Base-by-base conservation (phyloP, 768 basidiomycete genomes). In the Leccinum rimulosum region DNA sequence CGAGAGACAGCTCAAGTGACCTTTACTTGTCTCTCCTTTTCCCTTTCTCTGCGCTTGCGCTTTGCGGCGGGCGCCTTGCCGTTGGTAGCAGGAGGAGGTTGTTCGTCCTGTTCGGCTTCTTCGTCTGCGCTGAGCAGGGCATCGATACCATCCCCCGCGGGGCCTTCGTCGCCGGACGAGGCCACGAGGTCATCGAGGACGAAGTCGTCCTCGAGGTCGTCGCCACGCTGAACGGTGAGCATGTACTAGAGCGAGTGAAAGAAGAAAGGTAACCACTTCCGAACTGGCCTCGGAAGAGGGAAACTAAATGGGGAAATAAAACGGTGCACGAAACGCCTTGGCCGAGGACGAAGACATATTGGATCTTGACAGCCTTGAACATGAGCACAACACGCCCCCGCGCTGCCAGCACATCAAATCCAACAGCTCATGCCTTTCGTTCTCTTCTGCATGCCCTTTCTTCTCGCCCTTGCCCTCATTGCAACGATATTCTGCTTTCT, bases 131-230 rank as follows among this genome's bases (percentile, higher is more conserved):
- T 81, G 58, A 82, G 70, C n/a, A 80, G 67, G 19, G 64, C 75
- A 10, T 64, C 70, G 52, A 77, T 70, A 54, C 74, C 75, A 11
- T 80, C 78, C 19, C 70, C 49, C 52, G 70, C 28, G 33, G 28
- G 22, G 68, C 54, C 71, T 61, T 89, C 89, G 50, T 84, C 86
- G 11, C 79, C 87, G 0, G 85, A 87, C 14, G 82, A 74, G 1
- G 84, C 86, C 0, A 89, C 81, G 14, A 83, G 76, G 48, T 87
- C 86, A 61, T 94, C 87, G 33, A 81, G 80, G 53, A 88, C 77
- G 68, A 88, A 92, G 63, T 93, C 88, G 70, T 94, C 93, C 51
- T 89, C 90, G 19, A 95, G 79, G 77, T 91, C 91, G 77, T 95
- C 90, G 47, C 87, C 86, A 61, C 78, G 79, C 73, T 76, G 72